These are phyloP conservation scores for Coemansia sp. DNA, from an alignment of 192 early-diverging fungal genomes.

Conservation along the genomic window DNA sequence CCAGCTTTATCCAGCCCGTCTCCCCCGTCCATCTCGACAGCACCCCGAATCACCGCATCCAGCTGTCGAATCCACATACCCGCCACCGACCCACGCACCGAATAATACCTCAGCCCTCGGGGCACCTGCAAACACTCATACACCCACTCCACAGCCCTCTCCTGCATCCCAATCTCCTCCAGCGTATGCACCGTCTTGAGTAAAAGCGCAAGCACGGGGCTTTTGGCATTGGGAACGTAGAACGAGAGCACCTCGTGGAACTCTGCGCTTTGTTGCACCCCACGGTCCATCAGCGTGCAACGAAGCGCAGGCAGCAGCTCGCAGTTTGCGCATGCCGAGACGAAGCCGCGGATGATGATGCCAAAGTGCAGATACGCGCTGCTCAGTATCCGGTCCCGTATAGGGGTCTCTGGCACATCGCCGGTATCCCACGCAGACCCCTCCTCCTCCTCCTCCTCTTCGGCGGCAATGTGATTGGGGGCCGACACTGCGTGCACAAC, in stretches of 20 bases:
- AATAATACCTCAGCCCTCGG: neutral
- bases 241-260: neutral
- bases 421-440: no score
- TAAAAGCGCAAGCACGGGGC: conserved; percentile 17
- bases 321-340: neutral
- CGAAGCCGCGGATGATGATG: neutral
- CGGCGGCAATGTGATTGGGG: no score
- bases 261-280: no score
- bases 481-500: conserved; percentile 13
- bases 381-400: neutral
- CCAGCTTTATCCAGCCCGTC: no score
- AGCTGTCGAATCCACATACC: conserved; percentile 23
- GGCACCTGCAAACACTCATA: conserved; percentile 30
- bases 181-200: conserved; percentile 13
- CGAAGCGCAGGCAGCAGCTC: neutral
- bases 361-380: neutral
- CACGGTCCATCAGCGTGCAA: no score
- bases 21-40: no score
- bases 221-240: neutral
- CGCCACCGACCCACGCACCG: neutral
- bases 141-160: conserved; percentile 19
- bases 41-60: conserved; percentile 9
- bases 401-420: neutral
- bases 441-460: no score
- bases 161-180: conserved; percentile 14